A percentile compares a stretch with the other conserved stretches of the same genome.
These are phyloP conservation scores for Plasmodium relictum DNA, from an alignment of 169 alveolate species.

Conservation along the genomic window DNA sequence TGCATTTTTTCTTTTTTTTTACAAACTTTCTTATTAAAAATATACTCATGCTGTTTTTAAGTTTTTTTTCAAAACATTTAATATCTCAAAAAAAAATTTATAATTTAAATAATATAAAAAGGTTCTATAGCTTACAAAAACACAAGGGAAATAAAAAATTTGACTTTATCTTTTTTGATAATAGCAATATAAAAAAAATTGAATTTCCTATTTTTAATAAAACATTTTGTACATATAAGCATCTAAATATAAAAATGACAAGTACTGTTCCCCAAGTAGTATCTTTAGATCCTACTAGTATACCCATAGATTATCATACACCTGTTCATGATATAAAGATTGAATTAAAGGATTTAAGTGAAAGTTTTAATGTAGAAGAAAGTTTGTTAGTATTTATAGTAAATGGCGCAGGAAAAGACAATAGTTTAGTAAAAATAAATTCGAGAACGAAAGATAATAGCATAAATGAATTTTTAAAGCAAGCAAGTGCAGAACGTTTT, in stretches of 20 bases:
- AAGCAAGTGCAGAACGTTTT: constrained; percentile 26
- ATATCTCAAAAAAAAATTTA: background rate
- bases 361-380: constrained; percentile 24
- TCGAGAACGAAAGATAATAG: constrained; percentile 12
- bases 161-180: background rate
- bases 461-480: constrained; percentile 38
- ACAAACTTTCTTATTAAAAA: no score
- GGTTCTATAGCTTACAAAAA: constrained; percentile 3
- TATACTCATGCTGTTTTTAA: background rate
- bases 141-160: background rate
- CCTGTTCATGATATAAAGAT: constrained; percentile 37
- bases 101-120: constrained; percentile 17
- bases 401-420: constrained; percentile 22
- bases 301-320: constrained; percentile 56
- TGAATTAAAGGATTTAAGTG: constrained; percentile 22
- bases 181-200: background rate
- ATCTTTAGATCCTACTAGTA: constrained; percentile 41
- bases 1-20: no score
- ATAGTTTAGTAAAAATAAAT: constrained; percentile 18
- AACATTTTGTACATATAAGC: background rate
- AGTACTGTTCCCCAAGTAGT: constrained; percentile 59
- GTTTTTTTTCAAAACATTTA: background rate
- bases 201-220: background rate
- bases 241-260: constrained; percentile 18
- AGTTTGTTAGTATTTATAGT: constrained; percentile 42